Evolutionary conservation across 495 filamentous ascomycete species (phyloP).

Genomic region (Penicillium maclennaniae): DNA sequence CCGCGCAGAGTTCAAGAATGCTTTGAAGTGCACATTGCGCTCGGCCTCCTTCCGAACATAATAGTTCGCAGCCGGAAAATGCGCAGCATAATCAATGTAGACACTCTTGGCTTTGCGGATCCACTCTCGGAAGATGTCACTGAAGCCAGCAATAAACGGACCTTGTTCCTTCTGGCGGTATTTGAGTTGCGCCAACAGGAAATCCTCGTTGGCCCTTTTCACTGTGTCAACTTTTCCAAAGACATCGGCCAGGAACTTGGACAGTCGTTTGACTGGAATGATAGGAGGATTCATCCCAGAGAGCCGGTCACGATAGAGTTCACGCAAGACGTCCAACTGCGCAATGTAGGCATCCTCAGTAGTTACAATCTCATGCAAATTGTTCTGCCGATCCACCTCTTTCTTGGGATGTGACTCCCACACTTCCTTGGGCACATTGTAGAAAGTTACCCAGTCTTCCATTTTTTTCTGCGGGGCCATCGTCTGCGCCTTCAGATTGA

Average conservation of each 20-base stretch:
- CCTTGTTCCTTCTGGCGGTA: conserved; percentile 97
- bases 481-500: conserved; percentile 71
- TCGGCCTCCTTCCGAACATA: conserved; percentile 80
- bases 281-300: conserved; percentile 70
- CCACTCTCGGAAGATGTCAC: conserved; percentile 98
- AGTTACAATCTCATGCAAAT: conserved; percentile 91
- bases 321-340: conserved; percentile 76
- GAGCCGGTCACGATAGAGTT: conserved; percentile 83
- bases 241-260: conserved; percentile 75
- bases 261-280: conserved; percentile 66
- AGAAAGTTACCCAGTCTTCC: conserved; percentile 90
- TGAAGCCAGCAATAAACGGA: conserved; percentile 89
- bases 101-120: conserved; percentile 86
- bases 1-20: conserved; percentile 76
- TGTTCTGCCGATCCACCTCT: conserved; percentile 90
- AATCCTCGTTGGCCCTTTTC: conserved; percentile 88
- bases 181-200: conserved; percentile 91
- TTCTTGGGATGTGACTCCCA: conserved; percentile 68
- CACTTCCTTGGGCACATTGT: conserved; percentile 75
- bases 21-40: conserved; percentile 78
- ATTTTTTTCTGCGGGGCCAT: conserved; percentile 63
- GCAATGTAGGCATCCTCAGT: conserved; percentile 89
- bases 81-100: conserved; percentile 90
- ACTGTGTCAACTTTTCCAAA: conserved; percentile 90
- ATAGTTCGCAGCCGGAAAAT: conserved; percentile 79